Evolutionary conservation across 306 rosid species (phyloP), one percentile per base, ranked within the genome.

Genomic region (Amphicarpaea edgeworthii): DNA sequence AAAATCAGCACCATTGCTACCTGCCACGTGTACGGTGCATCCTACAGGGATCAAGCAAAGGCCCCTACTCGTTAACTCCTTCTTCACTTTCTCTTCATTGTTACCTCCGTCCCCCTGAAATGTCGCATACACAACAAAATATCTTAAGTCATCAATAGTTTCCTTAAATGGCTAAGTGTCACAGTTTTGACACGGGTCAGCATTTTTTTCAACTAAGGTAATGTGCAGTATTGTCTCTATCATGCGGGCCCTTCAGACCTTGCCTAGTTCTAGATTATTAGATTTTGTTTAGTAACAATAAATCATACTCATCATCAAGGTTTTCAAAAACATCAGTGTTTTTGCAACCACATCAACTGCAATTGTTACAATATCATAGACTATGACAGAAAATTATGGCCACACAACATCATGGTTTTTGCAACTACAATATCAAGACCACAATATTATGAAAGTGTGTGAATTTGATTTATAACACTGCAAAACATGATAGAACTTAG

Each of bases 1-100:
- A 75, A 87, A 90, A 87, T 95, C 98, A 51, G 98, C 97, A 53
- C 96, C 96, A 19, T 92, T 95, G 88, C 58, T 81, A 43, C 84
- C 66, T 0, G 85, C 90, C 84, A 90, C 89, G 81, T 92, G 91
- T 55, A 78, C 41, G 77, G 93, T 92, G 81, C 77, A 86, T 15
- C 87, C 96, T 40, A 84, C 87, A 0, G 98, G 98, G 70, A 90
- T 84, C 86, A 95, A 73, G 61, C 97, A 95, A 4, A 95, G 77
- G 2, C 97, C 98, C 66, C 78, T 80, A 73, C 92, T 90, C 62
- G 85, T 81, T 70, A 95, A 40, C 8, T 84, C 96, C 66, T 47
- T 78, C 8, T 41, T 60, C 41, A 49, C 58, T 61, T 61, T 76
- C 57, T 17, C 81, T 50, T 15, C 68, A 9, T 41, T 79, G 28